These are phyloP conservation scores for Chlorella sp. DNA, from an alignment of 139 green algal species.

Conservation along the genomic window DNA sequence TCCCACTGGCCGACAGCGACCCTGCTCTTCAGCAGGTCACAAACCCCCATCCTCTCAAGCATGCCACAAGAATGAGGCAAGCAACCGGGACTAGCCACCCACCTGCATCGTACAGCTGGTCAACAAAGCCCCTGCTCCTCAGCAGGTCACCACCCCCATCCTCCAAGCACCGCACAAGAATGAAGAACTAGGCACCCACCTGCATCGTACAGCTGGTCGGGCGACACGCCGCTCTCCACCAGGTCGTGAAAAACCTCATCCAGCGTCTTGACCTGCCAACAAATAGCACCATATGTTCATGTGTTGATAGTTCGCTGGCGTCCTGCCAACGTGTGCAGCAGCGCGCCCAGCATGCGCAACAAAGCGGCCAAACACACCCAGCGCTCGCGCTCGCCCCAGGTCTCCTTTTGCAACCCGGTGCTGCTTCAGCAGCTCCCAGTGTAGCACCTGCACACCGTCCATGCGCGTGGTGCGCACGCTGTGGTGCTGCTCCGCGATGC, in stretches of 20 bases:
- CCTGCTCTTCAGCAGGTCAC: slow-evolving; percentile 12
- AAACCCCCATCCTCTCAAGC: slow-evolving; percentile 54
- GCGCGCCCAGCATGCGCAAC: too few relatives aligned
- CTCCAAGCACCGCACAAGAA: slow-evolving; percentile 33
- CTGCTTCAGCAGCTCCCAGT: too few relatives aligned
- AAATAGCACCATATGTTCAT: too few relatives aligned
- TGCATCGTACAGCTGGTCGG: slow-evolving; percentile 26
- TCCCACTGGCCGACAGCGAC: slow-evolving; percentile 4
- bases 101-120: slow-evolving; percentile 26
- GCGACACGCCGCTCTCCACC: not conserved
- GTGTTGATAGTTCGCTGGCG: too few relatives aligned
- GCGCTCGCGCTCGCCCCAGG: too few relatives aligned
- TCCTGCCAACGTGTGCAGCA: too few relatives aligned
- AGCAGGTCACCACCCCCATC: slow-evolving; percentile 40
- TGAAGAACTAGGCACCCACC: not conserved
- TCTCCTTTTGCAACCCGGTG: too few relatives aligned
- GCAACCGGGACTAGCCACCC: too few relatives aligned
- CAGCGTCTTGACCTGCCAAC: too few relatives aligned
- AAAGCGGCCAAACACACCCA: too few relatives aligned
- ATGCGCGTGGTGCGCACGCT: slow-evolving; percentile 73
- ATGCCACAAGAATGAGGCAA: not conserved
- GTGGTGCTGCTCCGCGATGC: slow-evolving; percentile 64
- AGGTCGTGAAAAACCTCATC: slow-evolving; percentile 55
- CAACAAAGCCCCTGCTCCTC: not conserved
- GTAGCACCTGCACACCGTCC: slow-evolving; percentile 40